Percentiles rank a stretch among this genome's conserved stretches.
Conservation (phyloP, 257 asterid species). For the Scutellaria galericulata region DNA sequence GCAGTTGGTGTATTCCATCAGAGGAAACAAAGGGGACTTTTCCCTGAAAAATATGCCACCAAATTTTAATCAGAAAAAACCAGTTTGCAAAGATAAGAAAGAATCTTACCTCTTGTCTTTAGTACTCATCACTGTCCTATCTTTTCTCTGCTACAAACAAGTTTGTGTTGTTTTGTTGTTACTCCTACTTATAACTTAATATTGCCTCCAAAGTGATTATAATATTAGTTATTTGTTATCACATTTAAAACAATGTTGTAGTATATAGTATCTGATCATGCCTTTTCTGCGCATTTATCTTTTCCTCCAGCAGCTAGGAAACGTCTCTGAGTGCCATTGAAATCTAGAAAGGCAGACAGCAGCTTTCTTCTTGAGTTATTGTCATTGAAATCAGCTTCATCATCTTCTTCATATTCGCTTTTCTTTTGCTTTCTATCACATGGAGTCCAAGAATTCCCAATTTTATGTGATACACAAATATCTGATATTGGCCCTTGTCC, state of each 20-base stretch:
- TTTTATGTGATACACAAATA: slow-evolving; percentile 48
- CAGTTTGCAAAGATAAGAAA: not conserved
- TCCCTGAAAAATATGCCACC: slow-evolving; percentile 42
- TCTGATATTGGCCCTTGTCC: slow-evolving; percentile 50
- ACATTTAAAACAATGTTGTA: not conserved
- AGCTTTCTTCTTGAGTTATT: slow-evolving; percentile 33
- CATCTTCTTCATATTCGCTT: not conserved
- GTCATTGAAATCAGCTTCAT: slow-evolving; percentile 11
- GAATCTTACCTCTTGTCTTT: not conserved
- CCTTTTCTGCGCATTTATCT: slow-evolving; percentile 60
- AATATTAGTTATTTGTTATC: not conserved
- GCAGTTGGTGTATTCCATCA: slow-evolving; percentile 58
- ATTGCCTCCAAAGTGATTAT: not conserved
- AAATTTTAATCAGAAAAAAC: slow-evolving; percentile 3
- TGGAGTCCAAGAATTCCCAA: slow-evolving; percentile 63
- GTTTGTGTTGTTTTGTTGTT: not conserved
- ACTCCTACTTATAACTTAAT: not conserved
- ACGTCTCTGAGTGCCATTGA: slow-evolving; percentile 37
- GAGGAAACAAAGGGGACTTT: slow-evolving; percentile 51
- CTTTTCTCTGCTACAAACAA: no score
- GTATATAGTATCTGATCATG: slow-evolving; percentile 18
- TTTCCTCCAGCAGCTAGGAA: slow-evolving; percentile 44
- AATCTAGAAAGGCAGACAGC: slow-evolving; percentile 36
- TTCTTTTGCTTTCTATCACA: slow-evolving; percentile 38
- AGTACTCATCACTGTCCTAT: no score